These are phyloP conservation scores for Acmispon strigosus DNA, from an alignment of 306 rosid genomes.

Conservation along the genomic window DNA sequence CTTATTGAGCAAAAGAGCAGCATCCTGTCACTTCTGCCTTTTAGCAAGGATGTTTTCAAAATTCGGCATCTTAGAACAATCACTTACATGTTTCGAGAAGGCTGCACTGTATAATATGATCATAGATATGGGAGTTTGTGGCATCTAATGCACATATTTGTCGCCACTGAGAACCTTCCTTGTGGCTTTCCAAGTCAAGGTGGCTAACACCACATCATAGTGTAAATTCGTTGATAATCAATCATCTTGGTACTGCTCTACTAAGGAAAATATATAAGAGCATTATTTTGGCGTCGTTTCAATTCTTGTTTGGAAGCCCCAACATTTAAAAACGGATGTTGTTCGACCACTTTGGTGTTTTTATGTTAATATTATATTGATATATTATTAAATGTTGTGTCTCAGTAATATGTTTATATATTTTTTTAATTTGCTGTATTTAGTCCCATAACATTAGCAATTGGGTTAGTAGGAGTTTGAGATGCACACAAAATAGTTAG, in stretches of 20 bases:
- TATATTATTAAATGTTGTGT: too few relatives aligned
- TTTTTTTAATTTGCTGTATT: too few relatives aligned
- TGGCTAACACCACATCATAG: not conserved
- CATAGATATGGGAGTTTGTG: slow-evolving; percentile 5
- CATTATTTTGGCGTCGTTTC: not conserved
- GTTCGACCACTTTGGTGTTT: not conserved
- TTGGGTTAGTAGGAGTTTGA: too few relatives aligned
- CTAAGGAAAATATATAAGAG: too few relatives aligned
- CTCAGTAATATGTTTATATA: too few relatives aligned
- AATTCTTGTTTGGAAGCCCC: not conserved
- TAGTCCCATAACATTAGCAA: too few relatives aligned
- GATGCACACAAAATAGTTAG: too few relatives aligned
- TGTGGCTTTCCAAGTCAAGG: not conserved
- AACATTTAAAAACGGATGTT: not conserved
- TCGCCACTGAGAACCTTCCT: not conserved
- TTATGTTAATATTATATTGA: too few relatives aligned
- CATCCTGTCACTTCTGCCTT: slow-evolving; percentile 2
- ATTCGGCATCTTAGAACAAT: slow-evolving; percentile 4
- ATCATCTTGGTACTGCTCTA: too few relatives aligned
- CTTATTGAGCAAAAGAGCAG: slow-evolving; percentile 12
- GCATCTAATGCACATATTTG: slow-evolving; percentile 16
- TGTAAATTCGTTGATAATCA: slow-evolving; percentile 5
- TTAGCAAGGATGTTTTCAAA: slow-evolving; percentile 1
- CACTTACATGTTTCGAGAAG: not conserved
- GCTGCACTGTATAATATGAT: slow-evolving; percentile 11